These are phyloP conservation scores for Carallia brachiata DNA, from an alignment of 345 rosid genomes.

Conservation along the genomic window DNA sequence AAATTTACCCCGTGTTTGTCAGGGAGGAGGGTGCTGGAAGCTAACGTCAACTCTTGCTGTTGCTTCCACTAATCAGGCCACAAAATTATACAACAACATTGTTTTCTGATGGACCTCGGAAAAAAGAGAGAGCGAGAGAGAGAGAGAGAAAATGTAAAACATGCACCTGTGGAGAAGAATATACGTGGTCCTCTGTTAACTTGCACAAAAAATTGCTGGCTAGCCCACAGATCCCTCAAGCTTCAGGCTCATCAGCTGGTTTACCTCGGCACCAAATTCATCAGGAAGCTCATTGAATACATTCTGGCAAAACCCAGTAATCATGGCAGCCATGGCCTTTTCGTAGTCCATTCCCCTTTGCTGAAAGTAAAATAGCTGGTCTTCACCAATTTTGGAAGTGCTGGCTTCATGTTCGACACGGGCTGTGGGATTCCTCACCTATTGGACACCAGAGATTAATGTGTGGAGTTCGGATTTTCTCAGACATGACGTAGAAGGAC, in stretches of 20 bases:
- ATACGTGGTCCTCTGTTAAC: neutral
- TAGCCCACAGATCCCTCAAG: constrained; percentile 96
- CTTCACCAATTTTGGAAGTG: constrained; percentile 91
- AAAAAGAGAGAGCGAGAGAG: no score
- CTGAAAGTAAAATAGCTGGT: constrained; percentile 95
- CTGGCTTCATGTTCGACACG: constrained; percentile 96
- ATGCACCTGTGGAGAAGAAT: neutral
- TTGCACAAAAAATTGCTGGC: neutral
- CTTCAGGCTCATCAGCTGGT: constrained; percentile 89
- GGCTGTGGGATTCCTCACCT: constrained; percentile 88
- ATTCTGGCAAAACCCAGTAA: constrained; percentile 85
- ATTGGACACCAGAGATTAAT: constrained; percentile 11
- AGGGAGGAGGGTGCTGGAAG: no score
- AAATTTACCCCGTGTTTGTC: no score
- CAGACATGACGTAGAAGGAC: neutral
- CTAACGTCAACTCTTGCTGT: no score
- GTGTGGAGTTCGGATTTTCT: neutral
- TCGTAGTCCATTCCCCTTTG: constrained; percentile 93
- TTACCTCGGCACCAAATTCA: constrained; percentile 89
- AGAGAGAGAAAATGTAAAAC: neutral
- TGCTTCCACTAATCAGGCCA: no score
- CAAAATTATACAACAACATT: no score
- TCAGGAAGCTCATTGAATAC: constrained; percentile 92
- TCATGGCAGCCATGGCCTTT: constrained; percentile 97
- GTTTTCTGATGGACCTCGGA: no score